phyloP scores from a whole-genome alignment of 805 yeast species.

The Saccharomycopsis schoenii region DNA sequence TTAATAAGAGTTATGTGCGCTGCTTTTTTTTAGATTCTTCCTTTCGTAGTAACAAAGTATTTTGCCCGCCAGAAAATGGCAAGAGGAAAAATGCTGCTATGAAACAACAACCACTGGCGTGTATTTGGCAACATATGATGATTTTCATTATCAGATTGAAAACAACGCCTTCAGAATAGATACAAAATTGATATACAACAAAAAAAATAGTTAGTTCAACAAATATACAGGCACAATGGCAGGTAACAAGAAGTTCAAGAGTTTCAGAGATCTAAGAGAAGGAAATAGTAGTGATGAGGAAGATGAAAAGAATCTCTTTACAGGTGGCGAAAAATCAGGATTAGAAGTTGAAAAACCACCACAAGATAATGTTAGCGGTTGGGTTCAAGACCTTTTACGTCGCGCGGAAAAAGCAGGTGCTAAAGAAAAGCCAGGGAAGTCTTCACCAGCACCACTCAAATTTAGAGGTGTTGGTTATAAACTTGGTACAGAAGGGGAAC shows the following conservation, averaged over 20 bases:
- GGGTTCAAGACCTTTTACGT: conserved; percentile 47
- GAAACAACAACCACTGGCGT: not conserved
- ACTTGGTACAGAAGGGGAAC: conserved; percentile 29
- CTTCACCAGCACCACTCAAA: conserved; percentile 23
- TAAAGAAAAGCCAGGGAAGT: conserved; percentile 24
- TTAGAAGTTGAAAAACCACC: conserved; percentile 72
- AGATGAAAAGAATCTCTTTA: conserved; percentile 54
- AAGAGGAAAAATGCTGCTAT: not conserved
- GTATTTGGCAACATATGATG: not conserved
- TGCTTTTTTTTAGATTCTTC: not conserved
- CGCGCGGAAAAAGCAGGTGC: conserved; percentile 57
- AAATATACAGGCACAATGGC: not conserved
- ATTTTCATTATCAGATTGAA: not conserved
- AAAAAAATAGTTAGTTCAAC: not conserved
- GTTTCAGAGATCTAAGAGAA: conserved; percentile 4
- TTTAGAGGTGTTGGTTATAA: conserved; percentile 34
- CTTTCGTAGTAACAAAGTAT: not conserved
- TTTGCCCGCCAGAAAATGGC: not conserved
- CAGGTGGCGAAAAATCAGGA: conserved; percentile 66
- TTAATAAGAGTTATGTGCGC: not conserved
- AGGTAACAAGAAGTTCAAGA: conserved; percentile 2
- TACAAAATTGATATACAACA: not conserved
- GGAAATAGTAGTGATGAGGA: conserved; percentile 31
- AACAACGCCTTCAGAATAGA: not conserved
- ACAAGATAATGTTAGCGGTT: conserved; percentile 28